phyloP scores from a whole-genome alignment of 1,284 basidiomycete species.

The Mycena citricolor region DNA sequence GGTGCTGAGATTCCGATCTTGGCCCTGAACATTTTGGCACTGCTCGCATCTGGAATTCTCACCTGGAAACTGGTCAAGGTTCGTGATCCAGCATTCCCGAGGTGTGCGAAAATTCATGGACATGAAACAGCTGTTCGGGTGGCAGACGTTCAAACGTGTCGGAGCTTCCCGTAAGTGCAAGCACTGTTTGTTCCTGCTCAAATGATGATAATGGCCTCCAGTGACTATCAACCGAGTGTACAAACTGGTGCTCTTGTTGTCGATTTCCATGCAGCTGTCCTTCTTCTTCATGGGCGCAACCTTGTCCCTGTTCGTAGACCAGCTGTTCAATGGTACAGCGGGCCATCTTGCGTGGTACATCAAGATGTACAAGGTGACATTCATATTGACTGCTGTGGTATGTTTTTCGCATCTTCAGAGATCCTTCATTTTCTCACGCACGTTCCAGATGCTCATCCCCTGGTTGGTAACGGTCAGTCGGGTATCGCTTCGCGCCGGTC shows the following conservation, averaged over 20 bases:
- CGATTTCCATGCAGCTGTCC: slow-evolving; percentile 71
- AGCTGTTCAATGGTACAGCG: slow-evolving; percentile 64
- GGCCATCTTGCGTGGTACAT: slow-evolving; percentile 48
- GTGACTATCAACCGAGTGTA: slow-evolving; percentile 71
- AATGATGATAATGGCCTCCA: not conserved
- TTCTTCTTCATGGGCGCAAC: slow-evolving; percentile 74
- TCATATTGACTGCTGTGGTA: slow-evolving; percentile 59
- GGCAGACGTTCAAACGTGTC: slow-evolving; percentile 83
- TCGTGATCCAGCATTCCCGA: slow-evolving; percentile 11
- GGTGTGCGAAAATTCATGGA: not conserved
- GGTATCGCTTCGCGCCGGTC: not conserved
- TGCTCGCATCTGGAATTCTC: slow-evolving; percentile 61
- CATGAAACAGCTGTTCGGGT: slow-evolving; percentile 60
- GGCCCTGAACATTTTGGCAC: slow-evolving; percentile 57
- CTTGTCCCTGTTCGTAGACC: slow-evolving; percentile 74
- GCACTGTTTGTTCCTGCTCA: not conserved
- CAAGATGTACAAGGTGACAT: slow-evolving; percentile 53
- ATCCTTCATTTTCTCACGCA: slow-evolving; percentile 19
- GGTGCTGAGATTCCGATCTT: slow-evolving; percentile 64
- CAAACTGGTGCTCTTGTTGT: slow-evolving; percentile 67
- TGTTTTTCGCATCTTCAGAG: slow-evolving; percentile 28
- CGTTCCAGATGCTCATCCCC: slow-evolving; percentile 67
- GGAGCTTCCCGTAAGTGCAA: slow-evolving; percentile 54
- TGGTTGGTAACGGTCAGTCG: slow-evolving; percentile 62
- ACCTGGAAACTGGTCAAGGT: slow-evolving; percentile 78